A percentile compares a stretch with the other conserved stretches of the same genome.
These are phyloP conservation scores for Dianthus caryophyllus DNA, from an alignment of 148 eudicot species.

Conservation along the genomic window DNA sequence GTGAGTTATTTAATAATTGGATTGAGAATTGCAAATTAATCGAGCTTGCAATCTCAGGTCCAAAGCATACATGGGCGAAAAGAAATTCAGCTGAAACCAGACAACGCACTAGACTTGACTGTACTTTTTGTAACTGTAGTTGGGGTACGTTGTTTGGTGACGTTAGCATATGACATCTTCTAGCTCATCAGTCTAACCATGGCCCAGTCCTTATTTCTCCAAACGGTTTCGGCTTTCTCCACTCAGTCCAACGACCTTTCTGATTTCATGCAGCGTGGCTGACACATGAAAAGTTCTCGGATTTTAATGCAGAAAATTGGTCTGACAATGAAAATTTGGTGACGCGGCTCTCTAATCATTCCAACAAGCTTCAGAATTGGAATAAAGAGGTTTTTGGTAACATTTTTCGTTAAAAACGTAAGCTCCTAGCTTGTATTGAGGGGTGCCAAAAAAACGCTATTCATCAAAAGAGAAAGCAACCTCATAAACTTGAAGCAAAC, in stretches of 20 bases:
- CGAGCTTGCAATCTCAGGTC: not conserved
- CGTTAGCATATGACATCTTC: not conserved
- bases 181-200: not conserved
- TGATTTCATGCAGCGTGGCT: not conserved
- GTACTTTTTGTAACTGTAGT: not conserved
- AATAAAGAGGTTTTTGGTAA: not conserved
- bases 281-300: not conserved
- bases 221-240: not conserved
- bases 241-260: not conserved
- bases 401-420: not conserved
- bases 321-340: not conserved
- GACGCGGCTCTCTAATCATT: not conserved
- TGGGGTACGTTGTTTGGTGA: not conserved
- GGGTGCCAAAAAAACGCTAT: not conserved
- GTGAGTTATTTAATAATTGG: not conserved
- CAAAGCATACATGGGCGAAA: not conserved
- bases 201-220: not conserved
- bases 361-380: not conserved
- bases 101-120: not conserved
- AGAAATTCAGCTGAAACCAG: not conserved
- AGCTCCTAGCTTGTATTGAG: not conserved
- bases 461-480: not conserved
- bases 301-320: not conserved
- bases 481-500: not conserved
- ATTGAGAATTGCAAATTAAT: not conserved